These are phyloP conservation scores for Apiospora koreana DNA, from an alignment of 2,329 filamentous ascomycete species.

Conservation along the genomic window DNA sequence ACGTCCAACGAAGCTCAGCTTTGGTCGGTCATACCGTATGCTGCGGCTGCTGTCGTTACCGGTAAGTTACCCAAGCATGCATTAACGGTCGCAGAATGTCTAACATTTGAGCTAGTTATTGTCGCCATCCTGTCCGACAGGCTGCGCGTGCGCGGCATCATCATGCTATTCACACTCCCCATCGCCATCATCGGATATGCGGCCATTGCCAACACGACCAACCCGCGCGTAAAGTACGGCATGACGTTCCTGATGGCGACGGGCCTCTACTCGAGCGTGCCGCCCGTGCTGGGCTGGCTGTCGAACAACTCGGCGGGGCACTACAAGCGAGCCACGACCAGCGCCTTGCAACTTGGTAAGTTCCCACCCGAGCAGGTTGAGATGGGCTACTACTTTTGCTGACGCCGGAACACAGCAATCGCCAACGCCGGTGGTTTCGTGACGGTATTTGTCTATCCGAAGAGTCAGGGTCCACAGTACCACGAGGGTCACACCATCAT, in stretches of 20 bases:
- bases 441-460: constrained; percentile 63
- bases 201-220: constrained; percentile 55
- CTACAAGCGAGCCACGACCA: constrained; percentile 69
- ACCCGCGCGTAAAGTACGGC: constrained; percentile 57
- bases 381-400: not conserved
- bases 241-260: constrained; percentile 70
- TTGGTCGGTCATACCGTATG: constrained; percentile 66
- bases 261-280: constrained; percentile 64
- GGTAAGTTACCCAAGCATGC: constrained; percentile 33
- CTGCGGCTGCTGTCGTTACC: constrained; percentile 57
- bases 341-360: constrained; percentile 56
- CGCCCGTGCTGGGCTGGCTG: constrained; percentile 65
- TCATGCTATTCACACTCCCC: constrained; percentile 65
- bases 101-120: constrained; percentile 35
- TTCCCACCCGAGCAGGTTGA: too few relatives aligned
- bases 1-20: constrained; percentile 60
- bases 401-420: constrained; percentile 42
- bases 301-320: constrained; percentile 69
- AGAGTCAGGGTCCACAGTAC: constrained; percentile 56
- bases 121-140: constrained; percentile 61
- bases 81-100: constrained; percentile 13
- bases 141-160: constrained; percentile 57
- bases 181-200: constrained; percentile 53
- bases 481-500: constrained; percentile 63
- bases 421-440: constrained; percentile 70